phyloP scores from a whole-genome alignment of 2,329 filamentous ascomycete species.

The Metarhizium guizhouense region DNA sequence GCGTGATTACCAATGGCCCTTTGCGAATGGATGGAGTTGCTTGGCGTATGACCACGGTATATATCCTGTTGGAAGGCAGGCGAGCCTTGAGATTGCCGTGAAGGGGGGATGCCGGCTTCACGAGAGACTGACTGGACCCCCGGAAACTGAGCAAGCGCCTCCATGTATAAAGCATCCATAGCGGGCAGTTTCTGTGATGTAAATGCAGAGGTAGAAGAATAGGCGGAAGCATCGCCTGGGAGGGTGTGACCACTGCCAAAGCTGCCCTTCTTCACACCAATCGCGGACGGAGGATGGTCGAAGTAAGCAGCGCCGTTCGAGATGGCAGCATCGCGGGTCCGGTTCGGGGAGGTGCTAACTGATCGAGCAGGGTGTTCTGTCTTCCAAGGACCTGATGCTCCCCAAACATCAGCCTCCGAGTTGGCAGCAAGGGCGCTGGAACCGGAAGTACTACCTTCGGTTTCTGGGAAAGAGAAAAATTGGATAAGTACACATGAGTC shows the following conservation, averaged over 20 bases:
- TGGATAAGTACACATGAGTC: conserved; percentile 6
- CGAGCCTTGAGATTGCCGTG: conserved; percentile 41
- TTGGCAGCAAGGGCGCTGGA: conserved; percentile 60
- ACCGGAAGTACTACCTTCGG: conserved; percentile 44
- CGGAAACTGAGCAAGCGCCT: conserved; percentile 17
- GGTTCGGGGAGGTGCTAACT: conserved; percentile 49
- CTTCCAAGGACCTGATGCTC: conserved; percentile 47
- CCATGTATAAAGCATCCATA: conserved; percentile 33
- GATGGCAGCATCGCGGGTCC: conserved; percentile 39
- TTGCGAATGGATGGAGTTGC: conserved; percentile 38
- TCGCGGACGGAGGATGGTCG: conserved; percentile 32
- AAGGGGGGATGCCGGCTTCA: conserved; percentile 47
- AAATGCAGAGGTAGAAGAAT: conserved; percentile 13
- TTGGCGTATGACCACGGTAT: conserved; percentile 29
- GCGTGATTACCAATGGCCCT: conserved; percentile 34
- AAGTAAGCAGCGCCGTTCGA: conserved; percentile 37
- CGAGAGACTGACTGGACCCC: conserved; percentile 27
- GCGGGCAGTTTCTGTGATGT: conserved; percentile 22
- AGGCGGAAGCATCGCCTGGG: conserved; percentile 16
- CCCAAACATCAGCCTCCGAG: conserved; percentile 60
- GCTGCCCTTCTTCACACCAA: conserved; percentile 27
- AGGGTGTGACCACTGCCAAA: conserved; percentile 15
- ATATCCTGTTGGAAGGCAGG: conserved; percentile 24
- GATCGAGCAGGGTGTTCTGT: conserved; percentile 34
- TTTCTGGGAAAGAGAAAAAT: conserved; percentile 12